phyloP scores from a whole-genome alignment of 1,284 basidiomycete genomes.

The Cystobasidiaceae sp. region DNA sequence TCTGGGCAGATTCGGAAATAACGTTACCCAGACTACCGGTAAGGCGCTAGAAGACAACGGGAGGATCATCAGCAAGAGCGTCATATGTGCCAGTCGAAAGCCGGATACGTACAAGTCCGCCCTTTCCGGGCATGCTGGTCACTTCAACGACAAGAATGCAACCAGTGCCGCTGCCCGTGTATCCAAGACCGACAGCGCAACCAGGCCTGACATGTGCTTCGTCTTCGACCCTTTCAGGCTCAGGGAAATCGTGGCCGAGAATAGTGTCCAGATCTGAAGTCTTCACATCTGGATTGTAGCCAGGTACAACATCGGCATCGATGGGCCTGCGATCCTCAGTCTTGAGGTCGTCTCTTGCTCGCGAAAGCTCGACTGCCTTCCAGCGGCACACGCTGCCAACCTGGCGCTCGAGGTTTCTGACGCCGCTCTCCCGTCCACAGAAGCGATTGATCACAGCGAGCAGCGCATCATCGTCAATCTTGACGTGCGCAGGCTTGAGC shows the following conservation, averaged over 20 bases:
- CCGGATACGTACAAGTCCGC: slow-evolving; percentile 64
- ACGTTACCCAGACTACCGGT: slow-evolving; percentile 53
- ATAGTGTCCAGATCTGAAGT: slow-evolving; percentile 74
- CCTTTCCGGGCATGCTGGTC: slow-evolving; percentile 63
- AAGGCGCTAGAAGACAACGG: slow-evolving; percentile 3
- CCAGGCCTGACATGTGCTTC: slow-evolving; percentile 49
- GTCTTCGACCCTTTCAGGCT: slow-evolving; percentile 70
- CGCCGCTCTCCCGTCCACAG: slow-evolving; percentile 76
- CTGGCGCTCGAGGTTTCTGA: slow-evolving; percentile 80
- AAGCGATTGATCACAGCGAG: slow-evolving; percentile 68
- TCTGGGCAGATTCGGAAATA: slow-evolving; percentile 80
- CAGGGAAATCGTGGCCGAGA: slow-evolving; percentile 73
- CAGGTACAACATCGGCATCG: slow-evolving; percentile 41
- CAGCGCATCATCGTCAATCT: slow-evolving; percentile 63
- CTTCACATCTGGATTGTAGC: slow-evolving; percentile 62
- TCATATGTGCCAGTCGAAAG: slow-evolving; percentile 43
- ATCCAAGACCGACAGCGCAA: slow-evolving; percentile 77
- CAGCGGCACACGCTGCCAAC: slow-evolving; percentile 77
- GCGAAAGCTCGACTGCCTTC: slow-evolving; percentile 85
- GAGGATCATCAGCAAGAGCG: neutral
- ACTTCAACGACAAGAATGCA: slow-evolving; percentile 79
- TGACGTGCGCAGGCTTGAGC: slow-evolving; percentile 55
- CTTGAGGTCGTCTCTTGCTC: slow-evolving; percentile 55
- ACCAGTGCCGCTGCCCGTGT: slow-evolving; percentile 79
- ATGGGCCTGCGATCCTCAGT: slow-evolving; percentile 28